These are phyloP conservation scores for Gossypium lobatum DNA, from an alignment of 441 rosid species.

Conservation along the genomic window DNA sequence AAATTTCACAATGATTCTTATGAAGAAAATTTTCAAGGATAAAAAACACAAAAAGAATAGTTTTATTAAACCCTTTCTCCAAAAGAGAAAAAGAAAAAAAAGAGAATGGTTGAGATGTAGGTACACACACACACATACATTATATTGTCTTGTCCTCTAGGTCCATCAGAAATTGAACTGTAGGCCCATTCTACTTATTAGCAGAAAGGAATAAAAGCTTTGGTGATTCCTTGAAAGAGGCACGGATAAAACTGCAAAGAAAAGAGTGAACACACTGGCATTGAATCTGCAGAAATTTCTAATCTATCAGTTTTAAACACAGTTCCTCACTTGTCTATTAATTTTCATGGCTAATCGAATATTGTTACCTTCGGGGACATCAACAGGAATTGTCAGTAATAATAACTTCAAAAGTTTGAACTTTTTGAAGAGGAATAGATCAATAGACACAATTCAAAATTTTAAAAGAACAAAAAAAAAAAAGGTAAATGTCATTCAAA, in stretches of 20 bases:
- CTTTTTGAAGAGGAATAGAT: not conserved
- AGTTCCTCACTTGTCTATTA: not conserved
- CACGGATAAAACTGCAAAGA: not conserved
- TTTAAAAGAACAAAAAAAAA: not conserved
- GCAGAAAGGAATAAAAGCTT: not conserved
- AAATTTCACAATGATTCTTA: not conserved
- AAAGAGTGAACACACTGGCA: not conserved
- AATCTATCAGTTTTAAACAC: not conserved
- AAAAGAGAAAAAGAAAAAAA: too few relatives aligned
- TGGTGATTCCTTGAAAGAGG: not conserved
- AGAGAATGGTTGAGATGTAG: not conserved
- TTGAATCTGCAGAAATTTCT: not conserved
- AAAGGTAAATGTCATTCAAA: not conserved
- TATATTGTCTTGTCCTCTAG: not conserved
- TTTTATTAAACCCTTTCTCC: not conserved
- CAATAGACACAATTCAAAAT: not conserved
- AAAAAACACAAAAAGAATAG: not conserved
- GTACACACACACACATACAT: too few relatives aligned
- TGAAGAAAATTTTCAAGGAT: not conserved
- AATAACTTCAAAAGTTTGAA: not conserved
- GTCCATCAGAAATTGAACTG: not conserved
- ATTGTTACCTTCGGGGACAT: not conserved
- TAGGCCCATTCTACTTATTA: not conserved
- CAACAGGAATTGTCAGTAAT: slow-evolving; percentile 7
- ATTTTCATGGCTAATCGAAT: not conserved